These are phyloP conservation scores for Acacia concinna DNA, from an alignment of 331 rosid species.

Conservation along the genomic window DNA sequence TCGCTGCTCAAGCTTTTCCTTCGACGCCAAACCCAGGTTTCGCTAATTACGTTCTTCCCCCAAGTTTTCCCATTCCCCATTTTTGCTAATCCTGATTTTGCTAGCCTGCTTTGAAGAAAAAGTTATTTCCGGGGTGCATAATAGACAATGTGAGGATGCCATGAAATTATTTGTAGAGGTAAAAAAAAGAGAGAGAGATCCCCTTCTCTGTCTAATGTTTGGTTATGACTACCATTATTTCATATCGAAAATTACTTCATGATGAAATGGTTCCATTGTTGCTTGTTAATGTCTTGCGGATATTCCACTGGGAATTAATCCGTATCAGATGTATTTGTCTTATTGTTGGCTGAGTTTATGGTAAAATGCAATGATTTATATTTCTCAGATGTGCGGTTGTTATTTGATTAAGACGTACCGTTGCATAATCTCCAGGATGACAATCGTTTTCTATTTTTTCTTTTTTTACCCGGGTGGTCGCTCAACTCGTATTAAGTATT, in stretches of 20 bases:
- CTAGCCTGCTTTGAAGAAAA: background rate
- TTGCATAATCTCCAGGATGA: background rate
- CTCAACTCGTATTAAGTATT: background rate
- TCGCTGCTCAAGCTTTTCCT: background rate
- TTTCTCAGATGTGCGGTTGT: background rate
- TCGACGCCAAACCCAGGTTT: background rate
- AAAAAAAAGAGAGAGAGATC: background rate
- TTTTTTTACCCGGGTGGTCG: too few species aligned
- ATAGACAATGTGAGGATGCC: background rate
- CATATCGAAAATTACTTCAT: background rate
- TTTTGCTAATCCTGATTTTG: background rate
- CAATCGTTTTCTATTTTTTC: background rate
- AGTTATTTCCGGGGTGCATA: background rate
- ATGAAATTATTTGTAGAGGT: background rate
- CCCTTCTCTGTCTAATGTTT: background rate
- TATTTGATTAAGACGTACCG: background rate
- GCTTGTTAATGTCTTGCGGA: background rate
- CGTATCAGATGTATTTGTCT: background rate
- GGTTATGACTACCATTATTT: background rate
- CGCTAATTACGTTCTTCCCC: background rate
- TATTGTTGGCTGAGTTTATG: background rate
- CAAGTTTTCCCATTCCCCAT: background rate
- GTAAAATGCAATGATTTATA: background rate
- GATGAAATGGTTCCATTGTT: background rate
- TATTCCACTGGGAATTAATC: background rate